Conservation (phyloP, 176 grass and related monocot species). For the maize (Zea mays) region Zm-B73-REFERENCE-NAM-5.0 NC_050097.1:30352001-30352500, state of each 20-base stretch:
- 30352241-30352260: conserved; percentile 47
- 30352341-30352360: conserved; percentile 65
- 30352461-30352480: conserved; percentile 45
- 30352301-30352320: conserved; percentile 48
- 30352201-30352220: conserved; percentile 36
- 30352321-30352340: conserved; percentile 67
- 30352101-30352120: background rate
- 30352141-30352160: no score
- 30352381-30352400: background rate
- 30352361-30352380: conserved; percentile 70
- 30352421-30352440: background rate
- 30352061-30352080: background rate
- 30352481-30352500: conserved; percentile 47
- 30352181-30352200: conserved; percentile 3
- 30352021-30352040: no score
- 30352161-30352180: background rate
- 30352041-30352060: background rate
- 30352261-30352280: conserved; percentile 57
- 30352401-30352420: background rate
- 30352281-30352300: conserved; percentile 55
- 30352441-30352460: conserved; percentile 50
- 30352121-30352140: background rate
- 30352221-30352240: conserved; percentile 58
- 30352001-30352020: no score
- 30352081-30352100: background rate